Base-by-base conservation (phyloP, 2,329 filamentous ascomycete species). In the Colletotrichum plurivorum region DNA sequence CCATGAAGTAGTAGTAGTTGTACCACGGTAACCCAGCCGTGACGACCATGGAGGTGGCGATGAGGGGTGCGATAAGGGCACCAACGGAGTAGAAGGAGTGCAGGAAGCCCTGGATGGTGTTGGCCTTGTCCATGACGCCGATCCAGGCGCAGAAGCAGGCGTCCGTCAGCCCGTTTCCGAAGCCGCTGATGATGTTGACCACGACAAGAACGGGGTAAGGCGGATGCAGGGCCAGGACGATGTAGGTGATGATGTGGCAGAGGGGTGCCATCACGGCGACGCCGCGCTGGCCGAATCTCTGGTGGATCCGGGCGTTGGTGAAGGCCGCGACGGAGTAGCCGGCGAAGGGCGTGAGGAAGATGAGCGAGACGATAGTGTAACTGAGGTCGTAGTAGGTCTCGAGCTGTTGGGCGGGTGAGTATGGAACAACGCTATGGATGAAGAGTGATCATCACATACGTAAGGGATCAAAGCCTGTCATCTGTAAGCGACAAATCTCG, bases 1-100 rank as follows among this genome's bases (percentile, higher is more conserved):
- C 88, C 89, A 93, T 92, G 63, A 93, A 79, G 75, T 92, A 93
- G 75, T 93, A 94, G 75, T 89, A 93, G 3, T 82, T 84, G 73
- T 90, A 92, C 92, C 92, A 94, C 0, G 84, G 84, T 69, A 90
- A 63, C 1, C 79, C 73, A 0, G 83, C 87, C 60, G 86, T 87
- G 0, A 89, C 89, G 36, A 93, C 88, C 84, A 94, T 88, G 0
- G 84, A 86, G 0, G 92, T 93, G 0, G 90, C 90, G 63, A 92
- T 86, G 2, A 93, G 76, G 0, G 91, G 91, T 4, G 88, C 83
- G 2, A 92, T 80, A 0, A 91, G 84, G 0, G 90, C 91, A 0
- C 92, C 92, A 0, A 92, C 71, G 0, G 89, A 90, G 75, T 93
- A 93, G 64, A 85, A 89, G 0, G 86, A 86, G 73, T 93, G 91